Conservation (phyloP, 768 basidiomycete genomes). For the Tubosaeta brunneosetosa region DNA sequence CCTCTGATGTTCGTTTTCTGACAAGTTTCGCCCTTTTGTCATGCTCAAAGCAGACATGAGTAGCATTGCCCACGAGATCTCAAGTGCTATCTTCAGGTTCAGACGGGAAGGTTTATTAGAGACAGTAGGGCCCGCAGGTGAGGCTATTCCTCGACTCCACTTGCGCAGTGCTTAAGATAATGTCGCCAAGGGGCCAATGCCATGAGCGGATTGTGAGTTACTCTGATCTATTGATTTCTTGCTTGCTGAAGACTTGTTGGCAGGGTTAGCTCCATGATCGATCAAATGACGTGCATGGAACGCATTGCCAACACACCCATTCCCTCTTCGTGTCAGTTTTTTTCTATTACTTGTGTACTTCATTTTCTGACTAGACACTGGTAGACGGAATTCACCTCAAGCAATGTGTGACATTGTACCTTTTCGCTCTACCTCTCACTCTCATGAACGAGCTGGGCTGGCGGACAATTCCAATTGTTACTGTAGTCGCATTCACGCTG, state of each 20-base stretch:
- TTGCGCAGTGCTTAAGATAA: conserved; percentile 1
- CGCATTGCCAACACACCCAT: conserved; percentile 87
- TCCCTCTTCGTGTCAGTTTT: conserved; percentile 60
- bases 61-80: conserved; percentile 81
- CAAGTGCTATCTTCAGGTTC: conserved; percentile 63
- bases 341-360: not conserved
- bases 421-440: conserved; percentile 86
- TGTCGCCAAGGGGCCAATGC: conserved; percentile 62
- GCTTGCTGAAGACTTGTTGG: conserved; percentile 5
- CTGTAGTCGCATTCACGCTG: conserved; percentile 83
- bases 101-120: conserved; percentile 80
- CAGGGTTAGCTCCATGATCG: conserved; percentile 77
- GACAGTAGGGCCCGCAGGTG: conserved; percentile 84
- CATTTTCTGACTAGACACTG: conserved; percentile 10
- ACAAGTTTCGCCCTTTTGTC: not conserved
- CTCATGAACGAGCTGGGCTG: conserved; percentile 80
- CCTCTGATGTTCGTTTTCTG: conserved; percentile 63
- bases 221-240: not conserved
- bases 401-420: conserved; percentile 91
- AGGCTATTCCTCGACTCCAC: conserved; percentile 9
- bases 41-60: not conserved
- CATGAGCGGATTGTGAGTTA: conserved; percentile 59
- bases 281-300: conserved; percentile 84
- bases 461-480: conserved; percentile 81
- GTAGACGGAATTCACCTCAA: conserved; percentile 86